Evolutionary conservation across 352 stramenopile genomes (phyloP).

Genomic region (Pythium rhizo-oryzae): DNA sequence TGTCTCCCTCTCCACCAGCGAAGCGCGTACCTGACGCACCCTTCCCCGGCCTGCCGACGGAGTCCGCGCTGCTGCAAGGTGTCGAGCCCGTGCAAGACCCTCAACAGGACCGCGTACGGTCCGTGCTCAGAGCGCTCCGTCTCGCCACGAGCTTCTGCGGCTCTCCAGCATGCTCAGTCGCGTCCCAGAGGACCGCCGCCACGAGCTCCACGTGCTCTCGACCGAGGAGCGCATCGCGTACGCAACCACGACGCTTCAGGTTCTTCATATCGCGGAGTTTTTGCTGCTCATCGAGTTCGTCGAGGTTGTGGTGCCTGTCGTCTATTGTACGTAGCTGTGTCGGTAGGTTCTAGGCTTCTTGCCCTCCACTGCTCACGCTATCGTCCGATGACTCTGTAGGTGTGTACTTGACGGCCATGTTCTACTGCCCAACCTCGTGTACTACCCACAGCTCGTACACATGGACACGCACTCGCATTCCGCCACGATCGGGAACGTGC

Average conservation of each 20-base stretch:
- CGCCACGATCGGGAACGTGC: not conserved
- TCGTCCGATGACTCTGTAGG: no score
- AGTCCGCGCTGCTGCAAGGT: no score
- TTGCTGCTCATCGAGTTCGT: conserved; percentile 29
- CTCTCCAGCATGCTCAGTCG: no score
- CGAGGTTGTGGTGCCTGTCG: conserved; percentile 30
- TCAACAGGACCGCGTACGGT: no score
- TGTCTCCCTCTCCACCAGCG: no score
- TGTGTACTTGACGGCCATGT: conserved; percentile 7
- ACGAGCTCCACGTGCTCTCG: conserved; percentile 1
- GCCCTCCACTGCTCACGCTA: no score
- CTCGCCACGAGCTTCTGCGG: no score
- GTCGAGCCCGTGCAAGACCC: no score
- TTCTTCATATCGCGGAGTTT: conserved; percentile 29
- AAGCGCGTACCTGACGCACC: no score
- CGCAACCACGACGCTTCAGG: not conserved
- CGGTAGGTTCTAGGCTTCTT: no score
- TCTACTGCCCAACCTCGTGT: conserved; percentile 31
- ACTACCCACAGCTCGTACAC: conserved; percentile 24
- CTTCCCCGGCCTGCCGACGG: no score
- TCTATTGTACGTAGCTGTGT: conserved; percentile 22
- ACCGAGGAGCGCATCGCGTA: conserved; percentile 5
- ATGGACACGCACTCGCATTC: not conserved
- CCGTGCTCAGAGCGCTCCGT: no score
- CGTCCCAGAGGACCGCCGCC: not conserved